phyloP scores from a whole-genome alignment of 305 asterid genomes.

The Lippia alba region DNA sequence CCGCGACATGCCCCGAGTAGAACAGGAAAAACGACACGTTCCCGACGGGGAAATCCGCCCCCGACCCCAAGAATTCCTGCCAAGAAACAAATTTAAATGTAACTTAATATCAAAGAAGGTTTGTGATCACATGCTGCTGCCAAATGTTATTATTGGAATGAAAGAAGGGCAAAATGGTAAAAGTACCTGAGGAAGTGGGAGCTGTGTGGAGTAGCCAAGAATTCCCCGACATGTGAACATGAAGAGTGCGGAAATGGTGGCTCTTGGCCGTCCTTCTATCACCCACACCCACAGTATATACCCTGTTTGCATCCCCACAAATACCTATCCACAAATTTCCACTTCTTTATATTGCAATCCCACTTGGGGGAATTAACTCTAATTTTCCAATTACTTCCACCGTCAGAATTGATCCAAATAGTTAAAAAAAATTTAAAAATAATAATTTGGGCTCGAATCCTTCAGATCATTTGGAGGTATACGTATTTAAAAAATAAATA shows the following conservation, averaged over 20 bases:
- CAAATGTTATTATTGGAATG: background rate
- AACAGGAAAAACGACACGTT: slow-evolving; percentile 90
- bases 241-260: slow-evolving; percentile 77
- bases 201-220: slow-evolving; percentile 90
- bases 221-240: slow-evolving; percentile 97
- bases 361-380: too few species aligned
- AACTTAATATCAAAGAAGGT: background rate
- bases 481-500: too few species aligned
- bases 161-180: background rate
- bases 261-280: slow-evolving; percentile 85
- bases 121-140: background rate
- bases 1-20: slow-evolving; percentile 94
- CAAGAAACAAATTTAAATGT: background rate
- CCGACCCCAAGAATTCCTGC: slow-evolving; percentile 92
- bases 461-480: too few species aligned
- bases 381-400: too few species aligned
- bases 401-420: too few species aligned
- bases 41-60: slow-evolving; percentile 93
- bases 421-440: too few species aligned
- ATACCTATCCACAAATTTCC: slow-evolving; percentile 45
- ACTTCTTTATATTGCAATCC: too few species aligned
- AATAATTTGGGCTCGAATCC: too few species aligned
- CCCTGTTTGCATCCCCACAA: slow-evolving; percentile 81
- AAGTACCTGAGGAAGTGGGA: slow-evolving; percentile 84
- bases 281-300: slow-evolving; percentile 84